Base-by-base conservation (phyloP, 768 basidiomycete species). In the Lactarius hengduanensis region DNA sequence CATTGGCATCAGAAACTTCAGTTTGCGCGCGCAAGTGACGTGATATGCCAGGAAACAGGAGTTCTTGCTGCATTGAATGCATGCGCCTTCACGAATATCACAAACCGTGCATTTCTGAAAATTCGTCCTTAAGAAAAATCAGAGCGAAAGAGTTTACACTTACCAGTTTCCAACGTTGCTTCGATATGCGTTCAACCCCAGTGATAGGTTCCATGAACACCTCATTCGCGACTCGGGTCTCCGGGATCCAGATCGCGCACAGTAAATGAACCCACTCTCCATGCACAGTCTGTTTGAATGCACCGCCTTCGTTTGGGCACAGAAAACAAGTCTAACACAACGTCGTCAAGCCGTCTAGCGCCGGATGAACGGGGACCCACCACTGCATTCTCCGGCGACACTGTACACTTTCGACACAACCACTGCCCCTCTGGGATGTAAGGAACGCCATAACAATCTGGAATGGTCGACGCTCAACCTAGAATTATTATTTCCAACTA, bases 381-480 rank as follows among this genome's bases (percentile, higher is more conserved):
- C 67, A 99, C 97, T 16, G 96, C 94, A 71, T 88, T 91, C 76
- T 98, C 96, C 0, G 97, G 97, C 1, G 94, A 96, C 11, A 98
- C 95, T 0, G 95, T 98, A 73, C 97, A 99, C 77, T 99, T 99
- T 56, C 97, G 81, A 76, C 97, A 99, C 40, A 99, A 84, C 97
- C 97, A 99, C 76, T 99, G 97, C 1, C 97, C 97, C 79, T 99
- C 97, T 0, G 97, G 97, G 65, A 99, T 98, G 74, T 99, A 99
- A 13, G 97, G 97, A 2, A 99, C 94, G 22, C 97, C 97, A 73
- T 99, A 99, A 73, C 97, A 99, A 75, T 99, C 97, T 97, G 69
- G 3, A 36, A 8, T 38, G 56, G 26, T 32, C 8, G 7, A 13
- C 0, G n/a, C 54, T 66, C 32, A 63, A 59, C 40, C 16, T 15